Evolutionary conservation across 352 stramenopile genomes (phyloP), one percentile per base, ranked within the genome.

Genomic region (Thraustotheca clavata): DNA sequence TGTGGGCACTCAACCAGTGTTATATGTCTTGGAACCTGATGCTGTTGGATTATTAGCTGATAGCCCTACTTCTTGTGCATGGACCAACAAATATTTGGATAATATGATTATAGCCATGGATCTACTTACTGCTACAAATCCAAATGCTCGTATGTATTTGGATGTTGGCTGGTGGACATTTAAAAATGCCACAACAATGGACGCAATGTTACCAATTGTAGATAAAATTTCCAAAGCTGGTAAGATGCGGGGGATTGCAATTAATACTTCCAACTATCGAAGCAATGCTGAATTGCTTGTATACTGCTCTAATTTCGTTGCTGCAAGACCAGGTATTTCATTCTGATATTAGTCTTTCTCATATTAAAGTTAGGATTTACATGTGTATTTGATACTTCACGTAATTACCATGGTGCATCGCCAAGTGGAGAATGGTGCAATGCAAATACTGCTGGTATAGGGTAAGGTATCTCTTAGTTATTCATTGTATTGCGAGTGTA

Each of bases 21-120:
- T 87, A 3, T 87, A 87, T 67, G 69, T 89, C 18, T 72, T 89
- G 14, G 80, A 89, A 61, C 80, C 78, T 1, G 78, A 84, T 31
- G 80, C 80, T 3, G 71, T 86, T 18, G 76, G 80, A 0, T 67
- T 87, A 9, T 62, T 85, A 0, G 76, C 69, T 12, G 73, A 80
- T 14, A 33, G 69, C 20, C 46, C 60, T 39, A 70, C 49, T 22
- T 70, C 71, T 26, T 89, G 78, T 32, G 80, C 68, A 12, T 49
- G 67, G 26, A 63, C 62, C 2, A 69, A 74, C 5, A 73, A 73
- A 0, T 89, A 89, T 62, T 55, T 74, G 2, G 69, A 71, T 24
- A 89, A 87, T 63, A 67, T 89, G 33, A 69, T 76, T 41, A 69
- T 68, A 3, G 80, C 80, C 3, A 73, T 87, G 27, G 63, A 73